Evolutionary conservation across 2,329 filamentous ascomycete genomes (phyloP), one percentile per base, ranked within the genome.

Genomic region (Curvularia verruculosa): DNA sequence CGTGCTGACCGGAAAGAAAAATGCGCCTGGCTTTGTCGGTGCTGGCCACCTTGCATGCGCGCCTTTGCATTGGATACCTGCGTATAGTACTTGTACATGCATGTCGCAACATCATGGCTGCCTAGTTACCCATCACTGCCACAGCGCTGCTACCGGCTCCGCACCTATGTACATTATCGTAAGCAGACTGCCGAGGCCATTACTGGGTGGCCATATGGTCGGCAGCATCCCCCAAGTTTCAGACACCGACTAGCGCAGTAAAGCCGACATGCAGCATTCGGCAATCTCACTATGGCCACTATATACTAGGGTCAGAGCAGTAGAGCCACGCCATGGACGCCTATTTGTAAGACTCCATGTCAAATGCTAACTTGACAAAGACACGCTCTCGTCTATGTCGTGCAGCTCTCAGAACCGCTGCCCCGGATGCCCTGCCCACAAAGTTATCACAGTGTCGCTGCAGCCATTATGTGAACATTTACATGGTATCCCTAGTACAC

Each of bases 1-100:
- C 49, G 56, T 52, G 58, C 57, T 65, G 59, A 65, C 65, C 59
- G 59, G 59, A 56, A 59, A 56, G 49, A 44, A 56, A 57, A 49
- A 59, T 58, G 56, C 56, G 49, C 39, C 29, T 51, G 39, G 28
- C 49, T 31, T 26, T 18, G 41, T 37, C 36, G 28, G 8, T 52
- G 60, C 53, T 54, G 52, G 31, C 57, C 55, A 58, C 56, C 60
- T 61, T 62, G 48, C 43, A 40, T 51, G n/a, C 52, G 26, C 34
- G 41, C 52, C 45, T 49, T 29, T 39, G 24, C 19, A 13, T 53
- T 48, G 48, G 40, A 44, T n/a, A n/a, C n/a, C n/a, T n/a, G n/a
- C n/a, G n/a, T n/a, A n/a, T n/a, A n/a, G n/a, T n/a, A n/a, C n/a
- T 41, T 43, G 45, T 52, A 46, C 51, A 39, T 34, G 50, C 46